Conservation (phyloP, 78 protist genomes). For the Isochrysis galbana region DNA sequence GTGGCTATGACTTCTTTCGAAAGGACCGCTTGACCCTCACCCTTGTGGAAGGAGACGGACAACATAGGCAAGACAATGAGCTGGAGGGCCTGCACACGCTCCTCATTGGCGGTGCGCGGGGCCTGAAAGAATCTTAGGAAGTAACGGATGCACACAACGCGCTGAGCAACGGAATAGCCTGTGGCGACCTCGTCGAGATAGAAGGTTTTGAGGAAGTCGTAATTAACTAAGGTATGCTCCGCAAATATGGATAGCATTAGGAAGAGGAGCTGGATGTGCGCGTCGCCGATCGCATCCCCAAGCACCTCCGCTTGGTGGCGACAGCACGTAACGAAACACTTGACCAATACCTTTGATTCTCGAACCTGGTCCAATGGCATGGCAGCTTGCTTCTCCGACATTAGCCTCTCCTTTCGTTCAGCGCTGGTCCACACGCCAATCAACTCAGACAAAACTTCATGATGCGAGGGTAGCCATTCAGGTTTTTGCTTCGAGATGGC, state of each 20-base stretch:
- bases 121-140: constrained; percentile 55
- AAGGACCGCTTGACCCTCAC: background rate
- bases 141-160: constrained; percentile 7
- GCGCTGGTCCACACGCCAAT: constrained; percentile 40
- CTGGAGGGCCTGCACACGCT: constrained; percentile 78
- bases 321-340: constrained; percentile 74
- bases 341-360: constrained; percentile 70
- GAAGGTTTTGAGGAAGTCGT: constrained; percentile 65
- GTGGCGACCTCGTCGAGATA: constrained; percentile 60
- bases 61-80: constrained; percentile 72
- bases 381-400: constrained; percentile 20
- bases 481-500: constrained; percentile 28
- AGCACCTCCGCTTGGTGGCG: constrained; percentile 5
- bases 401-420: constrained; percentile 37
- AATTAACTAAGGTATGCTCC: constrained; percentile 58
- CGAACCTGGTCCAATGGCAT: constrained; percentile 28
- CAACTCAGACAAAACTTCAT: background rate
- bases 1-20: background rate
- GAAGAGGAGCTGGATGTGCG: constrained; percentile 65
- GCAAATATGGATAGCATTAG: constrained; percentile 65
- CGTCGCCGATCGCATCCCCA: constrained; percentile 33
- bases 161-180: constrained; percentile 38
- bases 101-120: background rate
- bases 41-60: background rate
- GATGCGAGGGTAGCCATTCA: constrained; percentile 39